phyloP scores from a whole-genome alignment of 495 filamentous ascomycete species.

The Poronia punctata region DNA sequence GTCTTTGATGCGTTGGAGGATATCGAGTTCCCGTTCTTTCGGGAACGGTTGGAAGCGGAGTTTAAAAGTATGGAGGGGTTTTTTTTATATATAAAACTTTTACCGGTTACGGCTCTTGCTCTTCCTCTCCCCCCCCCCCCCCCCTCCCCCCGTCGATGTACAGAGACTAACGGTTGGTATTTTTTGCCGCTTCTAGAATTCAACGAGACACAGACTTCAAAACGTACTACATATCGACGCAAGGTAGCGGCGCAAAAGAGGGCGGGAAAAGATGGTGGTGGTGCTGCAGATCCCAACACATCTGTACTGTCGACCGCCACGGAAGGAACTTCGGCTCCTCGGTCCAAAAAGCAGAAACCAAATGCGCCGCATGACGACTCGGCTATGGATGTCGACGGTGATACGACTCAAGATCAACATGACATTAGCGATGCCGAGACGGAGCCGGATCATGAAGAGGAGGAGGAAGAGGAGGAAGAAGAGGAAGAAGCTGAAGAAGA shows the following conservation, averaged over 20 bases:
- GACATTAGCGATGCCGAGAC: constrained; percentile 44
- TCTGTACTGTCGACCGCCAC: constrained; percentile 27
- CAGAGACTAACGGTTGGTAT: constrained; percentile 3
- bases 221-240: constrained; percentile 44
- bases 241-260: constrained; percentile 41
- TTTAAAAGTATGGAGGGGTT: no score
- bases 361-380: constrained; percentile 21
- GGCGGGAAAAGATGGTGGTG: constrained; percentile 11
- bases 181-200: constrained; percentile 44
- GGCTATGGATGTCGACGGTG: constrained; percentile 30
- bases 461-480: constrained; percentile 50
- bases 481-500: constrained; percentile 39
- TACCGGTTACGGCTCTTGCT: no score
- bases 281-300: constrained; percentile 17
- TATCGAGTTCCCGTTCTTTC: constrained; percentile 75
- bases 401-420: constrained; percentile 32
- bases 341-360: constrained; percentile 35
- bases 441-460: constrained; percentile 46
- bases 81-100: no score
- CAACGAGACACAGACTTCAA: constrained; percentile 44
- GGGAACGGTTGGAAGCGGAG: constrained; percentile 54
- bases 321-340: constrained; percentile 10
- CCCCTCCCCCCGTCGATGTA: neutral
- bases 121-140: no score
- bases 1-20: constrained; percentile 77